phyloP scores from a whole-genome alignment of 306 rosid genomes.

The Ziziphus jujuba region DNA sequence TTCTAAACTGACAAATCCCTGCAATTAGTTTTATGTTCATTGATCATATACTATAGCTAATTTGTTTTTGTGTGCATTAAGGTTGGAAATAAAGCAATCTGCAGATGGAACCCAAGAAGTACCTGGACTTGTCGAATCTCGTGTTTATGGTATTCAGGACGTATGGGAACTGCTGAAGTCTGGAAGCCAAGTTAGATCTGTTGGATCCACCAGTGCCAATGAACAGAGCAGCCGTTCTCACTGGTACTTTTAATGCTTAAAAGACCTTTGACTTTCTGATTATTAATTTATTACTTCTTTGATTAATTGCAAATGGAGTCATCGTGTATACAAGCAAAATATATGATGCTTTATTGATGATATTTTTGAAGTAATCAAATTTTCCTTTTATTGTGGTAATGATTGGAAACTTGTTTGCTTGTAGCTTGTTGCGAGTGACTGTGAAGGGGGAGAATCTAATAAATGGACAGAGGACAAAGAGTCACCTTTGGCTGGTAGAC shows the following conservation, averaged over 20 bases:
- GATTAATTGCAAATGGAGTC: neutral
- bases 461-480: constrained; percentile 74
- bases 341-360: neutral
- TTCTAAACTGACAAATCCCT: too few relatives aligned
- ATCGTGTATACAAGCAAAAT: too few relatives aligned
- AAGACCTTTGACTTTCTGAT: constrained; percentile 5
- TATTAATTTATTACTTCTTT: neutral
- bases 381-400: constrained; percentile 7
- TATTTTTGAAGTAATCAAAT: too few relatives aligned
- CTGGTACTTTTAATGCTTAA: constrained; percentile 47
- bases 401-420: constrained; percentile 29
- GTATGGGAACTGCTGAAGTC: constrained; percentile 85
- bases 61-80: constrained; percentile 24
- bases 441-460: constrained; percentile 73
- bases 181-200: constrained; percentile 83
- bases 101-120: constrained; percentile 95
- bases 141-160: constrained; percentile 59
- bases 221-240: constrained; percentile 99
- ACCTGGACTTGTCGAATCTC: constrained; percentile 88
- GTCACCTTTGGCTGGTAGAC: constrained; percentile 99
- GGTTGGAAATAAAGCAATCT: constrained; percentile 96
- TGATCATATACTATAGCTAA: too few relatives aligned
- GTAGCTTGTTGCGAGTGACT: constrained; percentile 86
- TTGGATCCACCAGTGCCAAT: constrained; percentile 93
- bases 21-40: too few relatives aligned